These are phyloP conservation scores for Pseudozyma flocculosa DNA, from an alignment of 1,284 basidiomycete genomes.

Conservation along the genomic window DNA sequence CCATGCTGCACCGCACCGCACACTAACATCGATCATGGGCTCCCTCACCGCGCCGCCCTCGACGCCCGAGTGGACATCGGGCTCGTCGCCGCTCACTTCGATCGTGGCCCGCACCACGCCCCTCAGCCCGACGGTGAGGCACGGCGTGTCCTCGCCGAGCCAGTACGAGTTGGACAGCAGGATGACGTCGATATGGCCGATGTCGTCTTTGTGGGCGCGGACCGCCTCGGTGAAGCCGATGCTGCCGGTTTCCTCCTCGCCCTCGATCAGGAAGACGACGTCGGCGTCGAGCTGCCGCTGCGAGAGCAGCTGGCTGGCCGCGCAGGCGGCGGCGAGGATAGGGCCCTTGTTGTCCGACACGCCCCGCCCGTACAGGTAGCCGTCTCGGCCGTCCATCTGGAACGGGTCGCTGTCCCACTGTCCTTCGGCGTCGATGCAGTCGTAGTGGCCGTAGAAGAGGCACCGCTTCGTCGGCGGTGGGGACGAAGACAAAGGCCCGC, in stretches of 20 bases:
- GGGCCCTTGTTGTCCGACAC: conserved; percentile 81
- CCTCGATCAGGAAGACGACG: conserved; percentile 87
- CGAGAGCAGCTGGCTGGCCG: conserved; percentile 76
- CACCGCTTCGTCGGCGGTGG: conserved; percentile 20
- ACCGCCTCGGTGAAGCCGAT: conserved; percentile 78
- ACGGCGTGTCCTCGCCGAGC: conserved; percentile 91
- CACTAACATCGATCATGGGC: conserved; percentile 87
- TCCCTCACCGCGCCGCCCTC: conserved; percentile 85
- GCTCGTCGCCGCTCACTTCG: conserved; percentile 64
- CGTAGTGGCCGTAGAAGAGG: conserved; percentile 55
- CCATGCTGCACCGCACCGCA: too few species aligned
- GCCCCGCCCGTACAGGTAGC: conserved; percentile 90
- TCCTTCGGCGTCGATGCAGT: conserved; percentile 45
- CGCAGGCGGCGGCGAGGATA: conserved; percentile 84
- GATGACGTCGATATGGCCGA: conserved; percentile 48
- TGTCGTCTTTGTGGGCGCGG: conserved; percentile 65
- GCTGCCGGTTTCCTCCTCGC: conserved; percentile 92
- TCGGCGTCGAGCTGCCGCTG: conserved; percentile 77
- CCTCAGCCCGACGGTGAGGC: conserved; percentile 89
- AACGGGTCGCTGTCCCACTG: conserved; percentile 86
- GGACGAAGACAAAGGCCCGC: background rate
- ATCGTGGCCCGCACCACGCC: conserved; percentile 85
- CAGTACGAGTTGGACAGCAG: conserved; percentile 79
- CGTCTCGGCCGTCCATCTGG: conserved; percentile 77
- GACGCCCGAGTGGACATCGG: conserved; percentile 85